Base-by-base conservation (phyloP, 2,329 filamentous ascomycete genomes). In the Exophiala sp. region DNA sequence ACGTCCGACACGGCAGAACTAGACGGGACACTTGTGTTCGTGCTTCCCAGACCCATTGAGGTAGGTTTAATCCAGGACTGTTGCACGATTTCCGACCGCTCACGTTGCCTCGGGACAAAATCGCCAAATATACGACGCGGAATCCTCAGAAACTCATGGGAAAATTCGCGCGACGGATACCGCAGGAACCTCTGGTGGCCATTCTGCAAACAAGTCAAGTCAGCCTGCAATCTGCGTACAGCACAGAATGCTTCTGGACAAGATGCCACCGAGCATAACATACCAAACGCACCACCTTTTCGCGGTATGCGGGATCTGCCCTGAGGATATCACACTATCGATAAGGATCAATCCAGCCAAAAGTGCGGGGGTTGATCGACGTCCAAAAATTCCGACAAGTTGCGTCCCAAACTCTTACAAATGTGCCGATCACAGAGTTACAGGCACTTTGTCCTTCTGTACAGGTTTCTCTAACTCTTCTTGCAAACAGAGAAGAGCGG, bases 271-370 rank as follows among this genome's bases (percentile, higher is more conserved):
- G 35, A 14, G n/a, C n/a, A 40, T 40, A 38, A 44, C 55, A 47
- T 40, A 54, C 55, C 47, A 48, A 33, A 54, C 48, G 50, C 53
- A n/a, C 32, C 43, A 39, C 32, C 44, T 16, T 18, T 14, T 32
- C 14, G 21, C 33, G 20, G 38, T 38, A n/a, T 35, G 47, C 49
- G 18, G 36, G 20, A 40, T 50, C 4, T 8, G 24, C 24, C 5
- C 24, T 8, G 7, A 18, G 45, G 38, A 24, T 46, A 47, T 51
- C 44, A 44, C 52, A 41, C 49, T 55, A 55, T 55, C 56, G 52
- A 59, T 59, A 55, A 54, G 52, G 32, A 33, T 29, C 49, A 12
- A 32, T 51, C 38, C n/a, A 21, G 52, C 52, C 52, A 52, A 48
- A 45, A 42, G 24, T 59, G 57, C 57, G 57, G 57, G 57, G 57